phyloP scores from a whole-genome alignment of 2,329 filamentous ascomycete genomes.

The Delphinella strobiligena region DNA sequence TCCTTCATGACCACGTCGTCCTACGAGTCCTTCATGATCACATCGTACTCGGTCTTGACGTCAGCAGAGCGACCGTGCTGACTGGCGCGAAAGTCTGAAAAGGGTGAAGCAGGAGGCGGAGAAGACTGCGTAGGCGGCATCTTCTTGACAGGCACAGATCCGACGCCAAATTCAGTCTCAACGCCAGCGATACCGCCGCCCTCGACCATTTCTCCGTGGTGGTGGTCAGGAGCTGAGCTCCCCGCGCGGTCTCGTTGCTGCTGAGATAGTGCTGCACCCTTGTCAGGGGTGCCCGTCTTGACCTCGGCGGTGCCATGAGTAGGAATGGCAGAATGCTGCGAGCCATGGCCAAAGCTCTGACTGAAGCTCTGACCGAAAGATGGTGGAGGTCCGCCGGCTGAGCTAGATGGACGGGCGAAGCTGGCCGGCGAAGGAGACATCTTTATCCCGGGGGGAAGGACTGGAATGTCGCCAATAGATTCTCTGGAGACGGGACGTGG shows the following conservation, averaged over 20 bases:
- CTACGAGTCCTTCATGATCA: too few relatives aligned
- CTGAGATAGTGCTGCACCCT: too few relatives aligned
- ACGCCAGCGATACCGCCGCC: constrained; percentile 11
- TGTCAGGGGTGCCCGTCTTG: too few relatives aligned
- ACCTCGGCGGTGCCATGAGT: too few relatives aligned
- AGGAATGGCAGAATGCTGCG: too few relatives aligned
- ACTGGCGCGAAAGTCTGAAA: too few relatives aligned
- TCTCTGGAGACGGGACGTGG: constrained; percentile 6
- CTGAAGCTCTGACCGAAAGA: background rate
- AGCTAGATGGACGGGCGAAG: background rate
- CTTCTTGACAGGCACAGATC: constrained; percentile 20
- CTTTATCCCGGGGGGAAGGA: constrained; percentile 15
- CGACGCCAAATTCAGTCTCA: constrained; percentile 12
- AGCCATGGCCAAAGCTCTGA: background rate
- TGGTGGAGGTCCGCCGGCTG: background rate
- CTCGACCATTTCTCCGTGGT: background rate
- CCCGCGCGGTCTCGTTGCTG: too few relatives aligned
- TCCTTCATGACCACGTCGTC: too few relatives aligned
- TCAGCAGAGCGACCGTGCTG: too few relatives aligned
- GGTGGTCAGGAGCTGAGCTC: too few relatives aligned
- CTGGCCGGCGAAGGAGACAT: constrained; percentile 15
- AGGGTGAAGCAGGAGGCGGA: too few relatives aligned
- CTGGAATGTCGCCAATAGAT: constrained; percentile 12
- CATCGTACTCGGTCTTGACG: too few relatives aligned
- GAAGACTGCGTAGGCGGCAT: constrained; percentile 9